phyloP scores from a whole-genome alignment of 768 basidiomycete species.

The Cyathus striatus region DNA sequence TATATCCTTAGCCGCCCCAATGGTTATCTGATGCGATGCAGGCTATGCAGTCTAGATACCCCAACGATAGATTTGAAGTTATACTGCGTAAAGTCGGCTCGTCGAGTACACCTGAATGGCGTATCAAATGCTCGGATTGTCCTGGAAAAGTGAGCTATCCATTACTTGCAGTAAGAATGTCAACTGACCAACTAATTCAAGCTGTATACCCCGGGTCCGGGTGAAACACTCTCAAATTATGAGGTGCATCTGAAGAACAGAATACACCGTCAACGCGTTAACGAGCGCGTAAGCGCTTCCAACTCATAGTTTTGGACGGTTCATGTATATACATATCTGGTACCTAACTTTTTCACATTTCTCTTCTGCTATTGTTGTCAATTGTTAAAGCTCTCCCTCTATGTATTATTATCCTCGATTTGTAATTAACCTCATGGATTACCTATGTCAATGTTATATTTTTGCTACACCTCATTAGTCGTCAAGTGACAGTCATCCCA shows the following conservation, averaged over 20 bases:
- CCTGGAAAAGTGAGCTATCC: conserved; percentile 75
- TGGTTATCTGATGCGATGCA: conserved; percentile 74
- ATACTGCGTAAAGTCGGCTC: conserved; percentile 56
- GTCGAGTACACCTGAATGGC: conserved; percentile 72
- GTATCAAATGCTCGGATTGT: conserved; percentile 87
- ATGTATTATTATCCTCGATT: conserved; percentile 6
- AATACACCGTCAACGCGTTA: conserved; percentile 71
- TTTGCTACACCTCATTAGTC: not conserved
- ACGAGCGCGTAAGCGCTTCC: conserved; percentile 39
- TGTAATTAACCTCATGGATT: conserved; percentile 1
- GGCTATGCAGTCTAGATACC: conserved; percentile 65
- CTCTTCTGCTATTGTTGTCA: conserved; percentile 1
- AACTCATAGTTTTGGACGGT: conserved; percentile 11
- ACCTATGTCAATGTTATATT: not conserved
- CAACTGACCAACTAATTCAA: conserved; percentile 22
- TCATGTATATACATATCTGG: conserved; percentile 1
- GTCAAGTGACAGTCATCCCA: not conserved
- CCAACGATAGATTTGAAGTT: conserved; percentile 79
- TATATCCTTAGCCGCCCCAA: conserved; percentile 49
- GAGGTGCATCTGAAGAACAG: conserved; percentile 90
- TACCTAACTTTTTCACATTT: conserved; percentile 3
- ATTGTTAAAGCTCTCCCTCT: conserved; percentile 3
- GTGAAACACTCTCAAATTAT: conserved; percentile 82
- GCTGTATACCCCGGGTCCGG: conserved; percentile 89
- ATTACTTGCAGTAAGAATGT: not conserved